A percentile compares a stretch with the other conserved stretches of the same genome.
These are phyloP conservation scores for Crassisporium funariophilum DNA, from an alignment of 768 basidiomycete genomes.

Conservation along the genomic window DNA sequence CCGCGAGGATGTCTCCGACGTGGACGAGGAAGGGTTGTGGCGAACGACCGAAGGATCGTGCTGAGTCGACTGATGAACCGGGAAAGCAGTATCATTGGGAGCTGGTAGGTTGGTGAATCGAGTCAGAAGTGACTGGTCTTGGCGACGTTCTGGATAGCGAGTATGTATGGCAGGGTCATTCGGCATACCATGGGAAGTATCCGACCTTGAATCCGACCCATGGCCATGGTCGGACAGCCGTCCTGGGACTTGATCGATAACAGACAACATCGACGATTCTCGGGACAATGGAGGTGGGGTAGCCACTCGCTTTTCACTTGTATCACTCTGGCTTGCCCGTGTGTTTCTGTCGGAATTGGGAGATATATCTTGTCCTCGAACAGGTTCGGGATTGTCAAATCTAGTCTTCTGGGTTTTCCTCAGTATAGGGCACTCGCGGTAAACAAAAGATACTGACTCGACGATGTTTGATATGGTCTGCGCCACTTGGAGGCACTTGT, in stretches of 20 bases:
- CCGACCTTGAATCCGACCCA: conserved; percentile 14
- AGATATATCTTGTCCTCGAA: conserved; percentile 1
- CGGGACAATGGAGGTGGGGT: conserved; percentile 31
- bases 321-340: neutral
- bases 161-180: conserved; percentile 1
- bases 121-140: neutral
- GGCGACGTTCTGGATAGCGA: neutral
- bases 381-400: neutral
- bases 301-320: conserved; percentile 12
- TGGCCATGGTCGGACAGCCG: conserved; percentile 17
- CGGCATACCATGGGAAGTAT: conserved; percentile 5
- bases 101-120: neutral
- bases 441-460: neutral
- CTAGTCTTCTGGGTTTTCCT: neutral
- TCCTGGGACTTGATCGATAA: conserved; percentile 19
- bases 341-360: neutral
- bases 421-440: neutral
- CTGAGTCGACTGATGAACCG: neutral
- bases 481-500: neutral
- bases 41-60: neutral
- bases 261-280: conserved; percentile 29
- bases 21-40: neutral
- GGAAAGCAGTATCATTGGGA: neutral
- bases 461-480: neutral
- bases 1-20: neutral